phyloP scores from a whole-genome alignment of 495 filamentous ascomycete species.

The Neurospora sp. region DNA sequence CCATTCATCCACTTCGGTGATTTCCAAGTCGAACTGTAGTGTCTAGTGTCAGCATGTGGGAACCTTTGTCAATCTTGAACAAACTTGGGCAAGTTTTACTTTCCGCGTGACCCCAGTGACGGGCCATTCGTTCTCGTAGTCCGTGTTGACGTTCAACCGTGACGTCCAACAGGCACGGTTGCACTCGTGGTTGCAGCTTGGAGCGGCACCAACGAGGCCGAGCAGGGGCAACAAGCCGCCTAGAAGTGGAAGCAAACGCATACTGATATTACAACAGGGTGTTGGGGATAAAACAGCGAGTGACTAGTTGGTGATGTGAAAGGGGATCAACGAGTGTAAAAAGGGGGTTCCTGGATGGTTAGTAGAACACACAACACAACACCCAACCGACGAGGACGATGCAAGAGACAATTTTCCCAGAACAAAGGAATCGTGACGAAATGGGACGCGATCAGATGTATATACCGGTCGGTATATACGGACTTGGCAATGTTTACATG shows the following conservation, averaged over 20 bases:
- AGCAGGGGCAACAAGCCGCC: background rate
- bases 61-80: too few relatives aligned
- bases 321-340: background rate
- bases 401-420: background rate
- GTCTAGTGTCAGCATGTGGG: background rate
- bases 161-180: background rate
- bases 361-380: background rate
- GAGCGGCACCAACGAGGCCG: background rate
- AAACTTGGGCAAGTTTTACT: background rate
- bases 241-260: background rate
- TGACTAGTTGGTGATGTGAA: background rate
- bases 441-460: background rate
- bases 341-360: background rate
- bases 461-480: background rate
- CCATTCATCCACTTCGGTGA: constrained; percentile 9
- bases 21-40: constrained; percentile 12
- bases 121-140: constrained; percentile 3
- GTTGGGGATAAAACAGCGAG: background rate
- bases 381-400: background rate
- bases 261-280: background rate
- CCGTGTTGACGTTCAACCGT: constrained; percentile 1
- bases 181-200: constrained; percentile 22
- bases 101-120: background rate
- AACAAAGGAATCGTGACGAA: background rate
- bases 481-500: background rate